Evolutionary conservation across 805 yeast species (phyloP).

Genomic region (Debaryomyces maramus): DNA sequence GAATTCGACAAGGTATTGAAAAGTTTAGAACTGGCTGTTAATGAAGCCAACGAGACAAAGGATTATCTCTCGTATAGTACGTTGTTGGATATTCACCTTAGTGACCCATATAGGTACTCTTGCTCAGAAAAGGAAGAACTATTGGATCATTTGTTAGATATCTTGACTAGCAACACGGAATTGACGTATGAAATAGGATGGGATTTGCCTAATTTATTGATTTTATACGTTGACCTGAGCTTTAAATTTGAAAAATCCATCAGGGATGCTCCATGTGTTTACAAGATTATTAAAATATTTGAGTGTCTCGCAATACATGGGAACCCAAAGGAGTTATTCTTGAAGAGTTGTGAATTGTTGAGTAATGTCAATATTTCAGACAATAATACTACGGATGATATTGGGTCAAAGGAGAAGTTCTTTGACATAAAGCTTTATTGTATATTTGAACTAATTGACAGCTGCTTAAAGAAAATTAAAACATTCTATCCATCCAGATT

Average conservation of each 20-base stretch:
- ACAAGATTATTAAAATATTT: conserved; percentile 49
- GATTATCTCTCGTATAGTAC: conserved; percentile 77
- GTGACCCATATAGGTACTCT: conserved; percentile 46
- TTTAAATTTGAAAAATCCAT: conserved; percentile 25
- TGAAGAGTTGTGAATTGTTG: conserved; percentile 69
- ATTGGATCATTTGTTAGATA: conserved; percentile 44
- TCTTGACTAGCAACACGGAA: conserved; percentile 46
- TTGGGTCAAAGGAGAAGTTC: conserved; percentile 21
- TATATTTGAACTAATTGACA: conserved; percentile 61
- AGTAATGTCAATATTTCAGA: conserved; percentile 31
- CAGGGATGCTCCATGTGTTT: conserved; percentile 41
- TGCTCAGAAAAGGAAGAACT: conserved; percentile 51
- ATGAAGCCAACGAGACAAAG: conserved; percentile 42
- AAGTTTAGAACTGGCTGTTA: conserved; percentile 29
- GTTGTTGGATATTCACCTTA: conserved; percentile 59
- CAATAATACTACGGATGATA: conserved; percentile 10
- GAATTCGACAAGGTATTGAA: conserved; percentile 27
- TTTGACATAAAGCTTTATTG: conserved; percentile 63
- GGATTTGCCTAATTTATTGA: conserved; percentile 78
- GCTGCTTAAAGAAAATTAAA: conserved; percentile 58
- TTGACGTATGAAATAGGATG: conserved; percentile 75
- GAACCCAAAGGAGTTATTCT: conserved; percentile 76
- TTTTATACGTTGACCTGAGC: conserved; percentile 51
- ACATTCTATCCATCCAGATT: conserved; percentile 81
- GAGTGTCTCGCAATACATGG: conserved; percentile 67